A percentile compares a stretch with the other conserved stretches of the same genome.
Conservation (phyloP, 129 eudicot genomes). For the Saussurea involucrata region DNA sequence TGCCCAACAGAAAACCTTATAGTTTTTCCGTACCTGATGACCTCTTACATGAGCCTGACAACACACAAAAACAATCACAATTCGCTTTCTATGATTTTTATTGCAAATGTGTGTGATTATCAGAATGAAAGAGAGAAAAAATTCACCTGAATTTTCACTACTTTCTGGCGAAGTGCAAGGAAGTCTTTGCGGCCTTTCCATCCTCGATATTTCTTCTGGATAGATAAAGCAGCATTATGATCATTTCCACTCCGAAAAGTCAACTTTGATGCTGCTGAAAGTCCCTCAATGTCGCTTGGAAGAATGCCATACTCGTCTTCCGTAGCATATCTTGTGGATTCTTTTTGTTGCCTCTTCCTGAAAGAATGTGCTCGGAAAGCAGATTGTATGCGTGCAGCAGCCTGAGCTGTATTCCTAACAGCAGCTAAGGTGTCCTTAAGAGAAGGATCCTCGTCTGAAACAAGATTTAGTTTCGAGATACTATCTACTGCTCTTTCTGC, state of each 20-base stretch:
- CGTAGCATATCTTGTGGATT: slow-evolving; percentile 19
- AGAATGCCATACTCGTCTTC: slow-evolving; percentile 50
- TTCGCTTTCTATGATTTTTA: not conserved
- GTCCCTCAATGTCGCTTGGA: slow-evolving; percentile 54
- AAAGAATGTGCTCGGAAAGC: slow-evolving; percentile 98
- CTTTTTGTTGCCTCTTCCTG: slow-evolving; percentile 66
- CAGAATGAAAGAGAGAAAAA: not conserved
- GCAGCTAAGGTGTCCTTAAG: slow-evolving; percentile 74
- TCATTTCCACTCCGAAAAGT: slow-evolving; percentile 54
- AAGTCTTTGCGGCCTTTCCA: slow-evolving; percentile 91
- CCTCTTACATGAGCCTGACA: slow-evolving; percentile 97
- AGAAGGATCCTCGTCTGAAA: slow-evolving; percentile 56
- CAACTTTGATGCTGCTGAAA: slow-evolving; percentile 74
- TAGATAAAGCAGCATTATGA: slow-evolving; percentile 71
- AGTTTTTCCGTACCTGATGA: slow-evolving; percentile 77
- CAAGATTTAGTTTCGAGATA: slow-evolving; percentile 33
- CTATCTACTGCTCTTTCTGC: slow-evolving; percentile 55
- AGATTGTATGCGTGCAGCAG: slow-evolving; percentile 96
- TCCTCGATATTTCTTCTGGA: slow-evolving; percentile 87
- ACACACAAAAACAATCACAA: not conserved
- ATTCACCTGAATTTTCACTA: slow-evolving; percentile 89
- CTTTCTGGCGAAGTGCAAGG: slow-evolving; percentile 83
- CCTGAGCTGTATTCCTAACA: slow-evolving; percentile 79
- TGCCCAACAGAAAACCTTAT: slow-evolving; percentile 90
- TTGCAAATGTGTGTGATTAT: not conserved